Base-by-base conservation (phyloP, 192 early-diverging fungal genomes). In the Phlyctochytrium planicorne region DNA sequence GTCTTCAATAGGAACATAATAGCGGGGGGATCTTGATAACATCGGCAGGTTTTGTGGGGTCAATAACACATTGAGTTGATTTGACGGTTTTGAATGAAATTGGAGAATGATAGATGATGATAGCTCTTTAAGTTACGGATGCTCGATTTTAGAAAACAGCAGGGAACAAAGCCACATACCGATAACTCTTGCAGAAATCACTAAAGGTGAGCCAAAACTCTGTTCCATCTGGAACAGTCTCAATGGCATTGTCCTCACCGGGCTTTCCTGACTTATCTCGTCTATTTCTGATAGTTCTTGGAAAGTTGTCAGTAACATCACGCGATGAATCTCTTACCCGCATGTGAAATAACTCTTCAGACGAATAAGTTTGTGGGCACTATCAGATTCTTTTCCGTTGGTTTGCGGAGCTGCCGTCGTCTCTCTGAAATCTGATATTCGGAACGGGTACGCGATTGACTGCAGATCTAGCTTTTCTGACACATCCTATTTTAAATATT, bases 101-200 rank as follows among this genome's bases (percentile, higher is more conserved):
- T 62, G 74, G 78, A 33, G 60, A 68, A 59, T 85, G 80, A 65
- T 78, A 85, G 23, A 85, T 72, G 14, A 73, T 66, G 2, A 82
- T 24, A 35, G 63, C 32, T 25, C 78, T n/a, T n/a, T n/a, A n/a
- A n/a, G n/a, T n/a, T n/a, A n/a, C n/a, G n/a, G n/a, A n/a, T n/a
- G n/a, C n/a, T n/a, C n/a, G n/a, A n/a, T n/a, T n/a, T n/a, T 71
- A 36, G 23, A 55, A 2, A 50, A 71, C 65, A 33, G 59, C 32
- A 2, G 34, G 20, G 53, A 30, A 1, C 27, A 32, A 62, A 34
- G 36, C 4, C 50, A 32, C 64, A 16, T 52, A 80, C 76, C 68
- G 63, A 52, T 78, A 80, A 17, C 60, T 63, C 20, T 71, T 70
- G 35, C 57, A 52, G 53, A 83, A 80, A 14, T 79, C 78, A 10